phyloP scores from a whole-genome alignment of 1,139 yeast species.

The Hyphopichia khmerensis region DNA sequence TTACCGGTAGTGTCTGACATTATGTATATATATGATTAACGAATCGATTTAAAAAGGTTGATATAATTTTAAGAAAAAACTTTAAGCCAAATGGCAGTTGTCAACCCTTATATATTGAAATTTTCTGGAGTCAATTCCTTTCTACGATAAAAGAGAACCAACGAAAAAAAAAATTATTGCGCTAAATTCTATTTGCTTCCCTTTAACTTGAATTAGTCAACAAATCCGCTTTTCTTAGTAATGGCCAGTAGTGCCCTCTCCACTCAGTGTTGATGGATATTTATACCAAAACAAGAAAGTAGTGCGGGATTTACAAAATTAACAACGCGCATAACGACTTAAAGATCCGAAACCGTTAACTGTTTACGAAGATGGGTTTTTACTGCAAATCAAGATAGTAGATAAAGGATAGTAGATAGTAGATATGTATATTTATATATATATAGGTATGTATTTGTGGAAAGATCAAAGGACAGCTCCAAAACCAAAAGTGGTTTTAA shows the following conservation, averaged over 20 bases:
- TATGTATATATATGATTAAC: too few species aligned
- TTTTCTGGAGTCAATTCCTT: too few species aligned
- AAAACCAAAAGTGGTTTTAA: constrained; percentile 89
- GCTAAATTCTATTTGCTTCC: neutral
- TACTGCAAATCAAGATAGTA: too few species aligned
- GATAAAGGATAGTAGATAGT: neutral
- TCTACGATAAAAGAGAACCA: too few species aligned
- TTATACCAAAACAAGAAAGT: neutral
- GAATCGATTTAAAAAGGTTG: too few species aligned
- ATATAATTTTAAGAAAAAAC: neutral
- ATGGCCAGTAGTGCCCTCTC: neutral
- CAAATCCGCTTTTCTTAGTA: neutral
- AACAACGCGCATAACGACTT: too few species aligned
- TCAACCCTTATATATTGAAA: neutral
- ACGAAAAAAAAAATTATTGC: too few species aligned
- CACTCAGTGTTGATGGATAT: neutral
- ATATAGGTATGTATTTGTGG: neutral
- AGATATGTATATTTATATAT: neutral
- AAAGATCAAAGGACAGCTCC: constrained; percentile 61
- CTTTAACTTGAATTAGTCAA: neutral
- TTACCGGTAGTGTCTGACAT: constrained; percentile 15
- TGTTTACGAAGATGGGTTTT: too few species aligned
- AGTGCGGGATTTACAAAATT: too few species aligned
- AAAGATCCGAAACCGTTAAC: too few species aligned
- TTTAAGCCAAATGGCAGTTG: neutral